phyloP scores from a whole-genome alignment of 2,329 filamentous ascomycete species.

The Tolypocladium tropicale region DNA sequence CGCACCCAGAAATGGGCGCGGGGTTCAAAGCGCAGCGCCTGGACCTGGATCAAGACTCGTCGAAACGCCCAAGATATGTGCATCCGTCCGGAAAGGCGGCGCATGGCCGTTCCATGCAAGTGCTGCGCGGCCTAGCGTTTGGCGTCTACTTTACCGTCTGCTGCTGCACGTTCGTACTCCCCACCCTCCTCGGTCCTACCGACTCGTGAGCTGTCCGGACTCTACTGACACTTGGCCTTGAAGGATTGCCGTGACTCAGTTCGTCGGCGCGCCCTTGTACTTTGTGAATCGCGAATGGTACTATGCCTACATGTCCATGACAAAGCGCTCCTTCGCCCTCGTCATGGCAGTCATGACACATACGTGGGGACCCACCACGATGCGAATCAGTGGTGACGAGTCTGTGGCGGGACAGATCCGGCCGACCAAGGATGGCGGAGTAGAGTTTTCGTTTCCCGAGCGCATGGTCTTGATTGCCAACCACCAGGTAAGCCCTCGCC shows the following conservation, averaged over 20 bases:
- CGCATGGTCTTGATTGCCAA: conserved; percentile 78
- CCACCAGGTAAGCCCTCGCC: conserved; percentile 50
- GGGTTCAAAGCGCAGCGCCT: not conserved
- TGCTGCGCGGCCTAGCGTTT: conserved; percentile 42
- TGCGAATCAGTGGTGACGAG: conserved; percentile 74
- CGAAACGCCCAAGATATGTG: not conserved
- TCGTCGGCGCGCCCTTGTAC: conserved; percentile 68
- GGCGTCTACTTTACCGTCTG: conserved; percentile 40
- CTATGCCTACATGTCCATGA: conserved; percentile 79
- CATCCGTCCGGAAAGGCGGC: conserved; percentile 48
- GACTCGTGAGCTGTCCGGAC: not conserved
- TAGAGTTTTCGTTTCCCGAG: conserved; percentile 73
- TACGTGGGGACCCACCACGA: conserved; percentile 76
- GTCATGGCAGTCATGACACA: conserved; percentile 71
- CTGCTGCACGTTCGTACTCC: conserved; percentile 34
- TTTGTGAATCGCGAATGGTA: conserved; percentile 66
- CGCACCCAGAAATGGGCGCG: conserved; percentile 5
- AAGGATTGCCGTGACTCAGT: conserved; percentile 63
- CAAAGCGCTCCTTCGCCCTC: conserved; percentile 75
- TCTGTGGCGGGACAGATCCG: conserved; percentile 68
- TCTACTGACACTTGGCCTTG: conserved; percentile 5
- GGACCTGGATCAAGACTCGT: not conserved
- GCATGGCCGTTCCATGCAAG: conserved; percentile 38
- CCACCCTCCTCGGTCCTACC: not conserved
- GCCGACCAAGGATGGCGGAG: conserved; percentile 57